These are phyloP conservation scores for Articulospora tetracladia DNA, from an alignment of 495 filamentous ascomycete species.

Conservation along the genomic window DNA sequence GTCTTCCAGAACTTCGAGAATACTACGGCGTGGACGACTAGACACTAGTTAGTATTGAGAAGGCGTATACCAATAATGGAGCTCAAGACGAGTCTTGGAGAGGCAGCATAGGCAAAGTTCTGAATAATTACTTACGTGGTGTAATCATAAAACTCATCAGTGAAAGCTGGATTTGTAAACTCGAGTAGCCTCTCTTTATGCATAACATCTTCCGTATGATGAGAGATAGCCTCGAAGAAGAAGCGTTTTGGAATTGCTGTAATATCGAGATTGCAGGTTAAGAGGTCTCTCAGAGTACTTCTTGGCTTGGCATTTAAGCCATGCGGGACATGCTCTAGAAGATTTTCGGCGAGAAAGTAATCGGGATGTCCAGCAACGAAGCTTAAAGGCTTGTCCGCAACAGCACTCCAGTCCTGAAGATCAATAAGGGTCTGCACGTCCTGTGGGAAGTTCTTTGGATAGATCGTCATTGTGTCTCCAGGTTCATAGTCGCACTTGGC, in stretches of 20 bases:
- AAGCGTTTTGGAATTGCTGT: constrained; percentile 81
- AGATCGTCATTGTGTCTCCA: constrained; percentile 74
- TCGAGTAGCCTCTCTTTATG: constrained; percentile 82
- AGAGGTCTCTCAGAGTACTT: constrained; percentile 69
- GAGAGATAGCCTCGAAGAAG: constrained; percentile 74
- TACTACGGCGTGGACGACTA: constrained; percentile 75
- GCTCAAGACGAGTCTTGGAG: background rate
- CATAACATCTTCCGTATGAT: constrained; percentile 64
- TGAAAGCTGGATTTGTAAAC: constrained; percentile 69
- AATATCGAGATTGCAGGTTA: constrained; percentile 81
- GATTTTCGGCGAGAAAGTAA: constrained; percentile 1
- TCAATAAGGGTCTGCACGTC: constrained; percentile 74
- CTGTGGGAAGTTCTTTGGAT: constrained; percentile 77
- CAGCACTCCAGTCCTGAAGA: constrained; percentile 68
- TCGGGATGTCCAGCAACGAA: constrained; percentile 30
- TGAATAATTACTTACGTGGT: constrained; percentile 46
- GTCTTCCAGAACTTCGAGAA: constrained; percentile 87
- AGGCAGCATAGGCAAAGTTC: background rate
- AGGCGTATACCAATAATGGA: background rate
- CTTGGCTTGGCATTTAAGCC: constrained; percentile 9
- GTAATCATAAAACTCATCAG: constrained; percentile 94
- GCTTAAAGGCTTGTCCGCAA: constrained; percentile 62
- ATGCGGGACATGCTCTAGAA: constrained; percentile 4
- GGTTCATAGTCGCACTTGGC: constrained; percentile 49
- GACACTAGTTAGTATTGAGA: background rate